A percentile compares a stretch with the other conserved stretches of the same genome.
Evolutionary conservation across 1,284 basidiomycete genomes (phyloP).

Genomic region (Farysia itapuensis): DNA sequence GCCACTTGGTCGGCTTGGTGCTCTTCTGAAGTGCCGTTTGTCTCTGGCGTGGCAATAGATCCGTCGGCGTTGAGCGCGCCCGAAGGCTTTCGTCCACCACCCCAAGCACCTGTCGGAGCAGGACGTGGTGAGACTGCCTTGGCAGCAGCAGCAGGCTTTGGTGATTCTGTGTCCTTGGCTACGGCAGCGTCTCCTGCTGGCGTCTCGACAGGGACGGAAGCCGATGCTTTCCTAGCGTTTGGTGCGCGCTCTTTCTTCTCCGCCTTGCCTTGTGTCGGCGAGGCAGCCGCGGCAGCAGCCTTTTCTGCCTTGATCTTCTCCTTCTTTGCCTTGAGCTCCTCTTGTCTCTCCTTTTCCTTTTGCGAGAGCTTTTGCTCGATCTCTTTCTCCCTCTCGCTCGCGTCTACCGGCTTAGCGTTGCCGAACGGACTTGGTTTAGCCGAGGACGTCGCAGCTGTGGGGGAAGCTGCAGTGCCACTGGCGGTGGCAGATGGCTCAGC

Average conservation of each 20-base stretch:
- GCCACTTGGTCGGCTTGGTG: constrained; percentile 29
- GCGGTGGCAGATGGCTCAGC: constrained; percentile 66
- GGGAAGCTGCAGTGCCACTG: constrained; percentile 69
- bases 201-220: not conserved
- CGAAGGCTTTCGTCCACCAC: constrained; percentile 45
- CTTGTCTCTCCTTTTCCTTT: constrained; percentile 46
- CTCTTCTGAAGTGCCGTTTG: constrained; percentile 5
- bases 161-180: constrained; percentile 6
- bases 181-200: constrained; percentile 3
- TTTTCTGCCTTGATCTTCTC: constrained; percentile 47
- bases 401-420: constrained; percentile 85
- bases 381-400: constrained; percentile 73
- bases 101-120: constrained; percentile 47
- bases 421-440: constrained; percentile 74
- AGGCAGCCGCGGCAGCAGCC: constrained; percentile 15
- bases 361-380: constrained; percentile 65
- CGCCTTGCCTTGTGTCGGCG: constrained; percentile 19
- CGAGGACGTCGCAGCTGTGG: constrained; percentile 70
- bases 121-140: constrained; percentile 18
- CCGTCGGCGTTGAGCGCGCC: constrained; percentile 37
- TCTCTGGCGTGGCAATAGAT: constrained; percentile 2
- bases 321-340: constrained; percentile 37
- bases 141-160: constrained; percentile 9
- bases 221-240: constrained; percentile 1
- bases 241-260: constrained; percentile 41